phyloP scores from a whole-genome alignment of 2,329 filamentous ascomycete genomes.

The Hortaea werneckii region DNA sequence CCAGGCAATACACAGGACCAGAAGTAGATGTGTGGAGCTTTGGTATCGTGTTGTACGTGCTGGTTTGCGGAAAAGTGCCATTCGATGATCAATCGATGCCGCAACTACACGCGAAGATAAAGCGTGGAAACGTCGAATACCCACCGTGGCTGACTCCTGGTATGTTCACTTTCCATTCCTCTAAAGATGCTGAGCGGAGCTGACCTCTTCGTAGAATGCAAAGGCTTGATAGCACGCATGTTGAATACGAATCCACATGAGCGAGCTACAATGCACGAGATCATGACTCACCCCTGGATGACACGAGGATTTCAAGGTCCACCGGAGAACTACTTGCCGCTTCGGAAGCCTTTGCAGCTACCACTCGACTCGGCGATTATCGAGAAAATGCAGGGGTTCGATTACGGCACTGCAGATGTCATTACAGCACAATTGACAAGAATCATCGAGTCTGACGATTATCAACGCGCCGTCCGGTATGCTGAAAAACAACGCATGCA shows the following conservation, averaged over 20 bases:
- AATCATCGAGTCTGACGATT: conserved; percentile 87
- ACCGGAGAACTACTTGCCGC: conserved; percentile 80
- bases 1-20: conserved; percentile 85
- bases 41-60: conserved; percentile 90
- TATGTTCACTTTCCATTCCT: conserved; percentile 38
- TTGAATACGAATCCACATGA: conserved; percentile 86
- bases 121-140: conserved; percentile 92
- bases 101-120: conserved; percentile 95
- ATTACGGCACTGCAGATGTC: conserved; percentile 79
- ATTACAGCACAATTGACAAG: conserved; percentile 75
- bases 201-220: conserved; percentile 58
- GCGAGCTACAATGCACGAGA: conserved; percentile 77
- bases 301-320: conserved; percentile 77
- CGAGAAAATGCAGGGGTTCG: conserved; percentile 93
- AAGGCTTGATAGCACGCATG: conserved; percentile 86
- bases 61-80: conserved; percentile 95
- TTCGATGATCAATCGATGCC: conserved; percentile 99
- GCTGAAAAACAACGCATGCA: conserved; percentile 56
- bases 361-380: conserved; percentile 77
- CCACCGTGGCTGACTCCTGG: conserved; percentile 84
- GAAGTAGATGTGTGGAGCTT: conserved; percentile 99
- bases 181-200: not conserved
- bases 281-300: conserved; percentile 94
- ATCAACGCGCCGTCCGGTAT: conserved; percentile 70
- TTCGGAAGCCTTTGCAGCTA: conserved; percentile 72